Evolutionary conservation across 352 stramenopile species (phyloP).

Genomic region (Ophiocytium majus): DNA sequence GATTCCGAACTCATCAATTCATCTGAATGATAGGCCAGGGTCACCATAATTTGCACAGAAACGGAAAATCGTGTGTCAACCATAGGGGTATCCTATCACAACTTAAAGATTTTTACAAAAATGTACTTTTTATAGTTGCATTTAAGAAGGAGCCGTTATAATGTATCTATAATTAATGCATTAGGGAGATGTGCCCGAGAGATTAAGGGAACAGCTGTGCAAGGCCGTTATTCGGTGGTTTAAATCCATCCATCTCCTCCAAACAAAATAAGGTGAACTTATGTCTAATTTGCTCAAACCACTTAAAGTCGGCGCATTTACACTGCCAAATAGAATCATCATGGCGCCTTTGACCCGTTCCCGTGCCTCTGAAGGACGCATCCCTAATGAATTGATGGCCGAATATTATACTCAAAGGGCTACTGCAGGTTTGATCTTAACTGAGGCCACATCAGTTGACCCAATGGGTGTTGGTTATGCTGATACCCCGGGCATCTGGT

Average conservation of each 20-base stretch:
- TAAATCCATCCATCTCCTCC: conserved; percentile 3
- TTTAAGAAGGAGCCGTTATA: background rate
- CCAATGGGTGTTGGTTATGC: too few relatives aligned
- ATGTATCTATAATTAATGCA: conserved; percentile 1
- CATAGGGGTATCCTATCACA: conserved; percentile 7
- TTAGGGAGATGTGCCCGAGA: conserved; percentile 13
- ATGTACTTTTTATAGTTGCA: conserved; percentile 20
- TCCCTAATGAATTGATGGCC: too few relatives aligned
- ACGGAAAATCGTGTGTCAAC: conserved; percentile 13
- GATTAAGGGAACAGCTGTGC: conserved; percentile 4
- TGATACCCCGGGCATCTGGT: too few relatives aligned
- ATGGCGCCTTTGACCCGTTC: too few relatives aligned
- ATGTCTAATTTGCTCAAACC: too few relatives aligned
- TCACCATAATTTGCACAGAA: conserved; percentile 3
- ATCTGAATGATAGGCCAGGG: background rate
- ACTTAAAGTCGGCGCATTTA: too few relatives aligned
- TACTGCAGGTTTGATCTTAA: too few relatives aligned
- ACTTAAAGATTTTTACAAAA: background rate
- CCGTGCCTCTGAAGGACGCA: too few relatives aligned
- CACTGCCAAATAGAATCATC: too few relatives aligned
- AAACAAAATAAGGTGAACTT: too few relatives aligned
- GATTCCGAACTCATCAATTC: conserved; percentile 4
- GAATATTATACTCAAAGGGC: too few relatives aligned
- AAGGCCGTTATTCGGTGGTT: background rate
- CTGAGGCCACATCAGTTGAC: too few relatives aligned